Conservation (phyloP, 345 rosid genomes). For the Salix exigua region DNA sequence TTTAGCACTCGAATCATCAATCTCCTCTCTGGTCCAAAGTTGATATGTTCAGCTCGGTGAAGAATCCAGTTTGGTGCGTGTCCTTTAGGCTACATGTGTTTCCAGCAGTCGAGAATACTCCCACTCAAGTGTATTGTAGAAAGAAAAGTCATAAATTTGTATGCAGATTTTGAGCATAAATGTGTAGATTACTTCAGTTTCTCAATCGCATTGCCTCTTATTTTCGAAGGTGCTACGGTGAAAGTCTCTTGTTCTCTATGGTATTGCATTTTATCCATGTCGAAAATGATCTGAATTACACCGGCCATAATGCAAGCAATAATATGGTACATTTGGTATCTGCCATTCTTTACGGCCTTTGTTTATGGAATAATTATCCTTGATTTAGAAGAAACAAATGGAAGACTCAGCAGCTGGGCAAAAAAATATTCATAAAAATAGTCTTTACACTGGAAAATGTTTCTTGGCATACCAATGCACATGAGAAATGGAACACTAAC, state of each 20-base stretch:
- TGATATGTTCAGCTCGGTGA: not conserved
- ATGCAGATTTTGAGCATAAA: slow-evolving; percentile 16
- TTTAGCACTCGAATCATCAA: not conserved
- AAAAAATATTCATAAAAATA: not conserved
- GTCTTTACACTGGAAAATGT: not conserved
- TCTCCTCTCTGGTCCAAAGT: not conserved
- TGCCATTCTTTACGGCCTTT: not conserved
- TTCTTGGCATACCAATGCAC: not conserved
- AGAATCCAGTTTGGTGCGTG: slow-evolving; percentile 8
- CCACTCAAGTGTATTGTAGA: slow-evolving; percentile 3
- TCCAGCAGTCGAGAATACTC: not conserved
- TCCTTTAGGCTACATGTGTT: not conserved
- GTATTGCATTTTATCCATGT: not conserved
- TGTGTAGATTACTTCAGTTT: slow-evolving; percentile 21
- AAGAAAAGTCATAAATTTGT: slow-evolving; percentile 15
- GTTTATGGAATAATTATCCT: not conserved
- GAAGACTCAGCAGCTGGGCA: not conserved
- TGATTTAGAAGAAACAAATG: not conserved
- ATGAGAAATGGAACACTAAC: not conserved
- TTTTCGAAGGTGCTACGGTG: not conserved
- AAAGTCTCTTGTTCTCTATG: not conserved
- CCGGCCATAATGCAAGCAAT: not conserved
- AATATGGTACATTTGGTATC: not conserved
- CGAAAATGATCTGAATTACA: not conserved
- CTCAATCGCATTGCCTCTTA: not conserved